Base-by-base conservation (phyloP, 2,329 filamentous ascomycete genomes). In the Diaporthe sp. region DNA sequence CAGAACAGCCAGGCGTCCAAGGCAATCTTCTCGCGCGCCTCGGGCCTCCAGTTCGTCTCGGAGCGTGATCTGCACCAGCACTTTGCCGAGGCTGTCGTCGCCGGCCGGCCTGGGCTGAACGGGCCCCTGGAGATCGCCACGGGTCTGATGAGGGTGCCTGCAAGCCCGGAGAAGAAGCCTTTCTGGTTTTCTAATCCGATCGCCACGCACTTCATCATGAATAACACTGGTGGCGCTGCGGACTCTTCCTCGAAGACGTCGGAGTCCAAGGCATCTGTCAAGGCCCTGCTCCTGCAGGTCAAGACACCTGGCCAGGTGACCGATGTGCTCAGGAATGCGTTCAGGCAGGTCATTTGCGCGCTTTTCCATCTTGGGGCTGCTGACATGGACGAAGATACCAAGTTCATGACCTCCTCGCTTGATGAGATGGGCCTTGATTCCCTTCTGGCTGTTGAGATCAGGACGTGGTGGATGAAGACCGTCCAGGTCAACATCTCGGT, bases 41-140 rank as follows among this genome's bases (percentile, higher is more conserved):
- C 37, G 25, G 58, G 58, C 8, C 37, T 61, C 2, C 35, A 42
- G 17, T 61, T 27, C 13, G 15, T 77, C 19, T 78, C 76, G 0
- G 86, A 86, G 75, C 73, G 75, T 4, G 85, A 87, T 35, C 77
- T 87, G 4, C 84, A 85, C 71, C 79, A 84, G 12, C 73, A 83
- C 15, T 84, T 88, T 59, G 84, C 84, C 1, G 84, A 88, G 74
- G 83, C 82, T 0, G 81, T 88, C 8, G 53, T 82, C 4, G 35
- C 37, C 7, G 63, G 71, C 4, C 58, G 27, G 1, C 69, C 69
- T 1, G 42, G n/a, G 2, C 58, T 22, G 0, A 8, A 15, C 2
- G 53, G n/a, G 10, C 47, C 50, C 0, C 10, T 32, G 3, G 66
- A 70, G 37, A 70, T 39, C 13, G 56, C 35, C n/a, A 42, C 56